Base-by-base conservation (phyloP, 208 protist species). In the Acanthamoeba culbertsoni region DNA sequence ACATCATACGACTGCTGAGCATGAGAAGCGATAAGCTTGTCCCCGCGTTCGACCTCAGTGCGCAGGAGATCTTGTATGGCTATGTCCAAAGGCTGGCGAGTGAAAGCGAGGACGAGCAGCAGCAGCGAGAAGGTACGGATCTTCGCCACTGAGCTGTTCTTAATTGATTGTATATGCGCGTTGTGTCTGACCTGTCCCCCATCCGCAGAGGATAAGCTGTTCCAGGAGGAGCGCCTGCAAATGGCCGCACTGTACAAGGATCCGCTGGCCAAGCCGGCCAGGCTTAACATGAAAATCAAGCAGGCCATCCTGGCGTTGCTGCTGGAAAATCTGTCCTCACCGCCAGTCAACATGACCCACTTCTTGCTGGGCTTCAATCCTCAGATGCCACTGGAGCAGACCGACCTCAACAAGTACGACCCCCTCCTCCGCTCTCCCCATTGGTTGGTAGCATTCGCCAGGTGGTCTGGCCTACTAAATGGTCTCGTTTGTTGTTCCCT, bases 341-440 rank as follows among this genome's bases (percentile, higher is more conserved):
- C 82, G 12, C 35, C 82, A 8, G 40, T 68, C 53, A 90, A 68
- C 55, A 62, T 90, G 48, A 90, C 82, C 20, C 82, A 90, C 82
- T 90, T 90, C 82, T 33, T 90, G 0, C 82, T 90, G 12, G 82
- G 82, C 12, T 90, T 90, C 42, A 35, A 90, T 20, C 43, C 73
- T 14, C 73, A 57, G 43, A 53, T 57, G 26, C 73, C 73, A 28
- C 46, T 86, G 5, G 73, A 86, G 26, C 73, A 86, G 73, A 57
- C 73, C 20, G 73, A 86, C 43, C 73, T 86, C 28, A 86, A 86
- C 40, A 48, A 57, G 73, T 86, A 33, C 40, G 71, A 3, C 48
- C 0, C 14, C 31, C 2, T 16, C 23, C 48, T 23, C 71, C 1
- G n/a, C 18, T 84, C 1, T 5, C 42, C 18, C 40, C 1, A 33